Evolutionary conservation across 1,284 basidiomycete genomes (phyloP), one percentile per base, ranked within the genome.

Genomic region (Naganishia liquefaciens): DNA sequence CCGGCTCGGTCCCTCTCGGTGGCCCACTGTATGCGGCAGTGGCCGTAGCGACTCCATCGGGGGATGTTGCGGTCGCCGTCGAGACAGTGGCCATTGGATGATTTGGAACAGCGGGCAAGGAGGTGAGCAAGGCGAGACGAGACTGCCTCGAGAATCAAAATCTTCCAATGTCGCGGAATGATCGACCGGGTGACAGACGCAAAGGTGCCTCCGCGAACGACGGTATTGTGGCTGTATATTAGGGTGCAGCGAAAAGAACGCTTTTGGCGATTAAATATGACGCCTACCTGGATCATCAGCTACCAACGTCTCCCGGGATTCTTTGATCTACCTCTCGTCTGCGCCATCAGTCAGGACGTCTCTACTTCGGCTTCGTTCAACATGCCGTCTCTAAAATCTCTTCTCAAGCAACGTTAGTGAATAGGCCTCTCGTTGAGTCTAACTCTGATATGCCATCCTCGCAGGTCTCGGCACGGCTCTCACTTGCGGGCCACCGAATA

Each of bases 401-500:
- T 77, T 2, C 71, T 79, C 58, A 75, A 72, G 70, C 74, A 74
- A 54, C 75, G 77, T 77, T 62, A 74, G 76, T 7, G 15, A 46
- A 33, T 9, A 23, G 10, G 15, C 5, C 5, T 5, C 37, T 25
- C 37, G 43, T 21, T 25, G 37, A 54, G 21, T 30, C 54, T 15
- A 49, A 27, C 28, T 57, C 47, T 33, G 54, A 55, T 52, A n/a
- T 44, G 17, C 30, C 19, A 30, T 46, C 47, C 50, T 42, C n/a
- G 23, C 51, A 80, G 79, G 79, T 27, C 76, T 80, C 62, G 71
- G 71, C 15, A 74, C 74, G 39, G 77, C 78, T 10, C 70, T 80
- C 65, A 68, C 74, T 86, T 91, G 73, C 52, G 87, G 90, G 73
- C 89, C 90, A 2, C 85, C 87, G 9, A 85, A 85, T 65, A 81